Base-by-base conservation (phyloP, 2,329 filamentous ascomycete genomes). In the Bipolaris sorokiniana region DNA sequence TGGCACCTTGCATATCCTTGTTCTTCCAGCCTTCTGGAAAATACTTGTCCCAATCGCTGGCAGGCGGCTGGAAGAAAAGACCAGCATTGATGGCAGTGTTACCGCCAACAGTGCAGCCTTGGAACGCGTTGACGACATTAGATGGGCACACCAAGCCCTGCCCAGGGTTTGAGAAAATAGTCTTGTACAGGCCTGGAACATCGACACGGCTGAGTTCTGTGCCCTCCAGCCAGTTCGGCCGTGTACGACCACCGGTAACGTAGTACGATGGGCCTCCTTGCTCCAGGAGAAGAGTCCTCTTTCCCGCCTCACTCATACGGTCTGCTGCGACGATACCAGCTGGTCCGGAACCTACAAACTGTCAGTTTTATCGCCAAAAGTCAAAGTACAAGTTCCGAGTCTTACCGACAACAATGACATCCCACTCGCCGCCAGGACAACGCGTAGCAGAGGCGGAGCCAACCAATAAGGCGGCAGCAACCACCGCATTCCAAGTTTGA, bases 1-100 rank as follows among this genome's bases (percentile, higher is more conserved):
- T 83, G 0, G 83, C 81, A n/a, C 64, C 66, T 41, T 76, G 62
- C 61, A 86, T 79, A 56, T 84, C 82, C 1, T 65, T 67, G 42
- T 77, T 81, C 65, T 83, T 83, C 83, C 83, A 85, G 13, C 80
- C 81, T 0, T 69, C 58, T 0, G 81, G 81, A 50, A 80, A 80
- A 48, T 82, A 83, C 7, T 77, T 68, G 62, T 84, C 80, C 76
- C 80, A 84, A 59, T 85, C 83, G 1, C 79, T 80, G 1, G 80
- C 78, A 0, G 82, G 82, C 5, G 83, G 82, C 58, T 84, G 78
- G 58, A 84, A 83, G 67, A 79, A 84, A 1, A 84, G 67, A 7
- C 82, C 82, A 5, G 82, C 83, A 53, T 85, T 85, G 69, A 85
- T 82, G 9, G 83, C 82, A 45, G 79, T 82, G 54, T 78, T 80